phyloP scores from a whole-genome alignment of 768 basidiomycete genomes.

The Gymnopilus junonius region DNA sequence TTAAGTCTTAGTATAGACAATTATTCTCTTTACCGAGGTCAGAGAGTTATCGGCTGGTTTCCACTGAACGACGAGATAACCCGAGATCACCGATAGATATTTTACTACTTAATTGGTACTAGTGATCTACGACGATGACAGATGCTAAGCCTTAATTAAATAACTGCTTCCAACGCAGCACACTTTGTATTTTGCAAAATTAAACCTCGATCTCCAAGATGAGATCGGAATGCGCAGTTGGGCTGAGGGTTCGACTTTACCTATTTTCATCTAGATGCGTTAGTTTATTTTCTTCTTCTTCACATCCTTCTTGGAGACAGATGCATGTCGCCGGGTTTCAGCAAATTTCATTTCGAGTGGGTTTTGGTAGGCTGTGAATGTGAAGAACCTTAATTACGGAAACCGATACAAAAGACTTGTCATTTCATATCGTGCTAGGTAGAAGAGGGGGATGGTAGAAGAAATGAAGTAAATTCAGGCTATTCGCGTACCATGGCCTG shows the following conservation, averaged over 20 bases:
- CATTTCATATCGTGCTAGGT: neutral
- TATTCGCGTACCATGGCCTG: neutral
- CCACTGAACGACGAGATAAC: neutral
- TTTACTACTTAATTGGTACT: neutral
- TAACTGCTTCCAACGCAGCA: neutral
- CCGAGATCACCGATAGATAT: neutral
- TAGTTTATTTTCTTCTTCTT: neutral
- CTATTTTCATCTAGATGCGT: neutral
- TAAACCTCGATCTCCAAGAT: neutral
- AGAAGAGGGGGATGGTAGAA: neutral
- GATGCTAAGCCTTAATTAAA: neutral
- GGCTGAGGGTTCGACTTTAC: neutral
- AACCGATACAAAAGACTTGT: neutral
- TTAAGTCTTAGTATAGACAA: neutral
- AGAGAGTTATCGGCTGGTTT: neutral
- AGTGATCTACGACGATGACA: neutral
- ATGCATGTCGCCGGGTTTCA: neutral
- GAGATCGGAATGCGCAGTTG: neutral
- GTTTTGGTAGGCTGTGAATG: neutral
- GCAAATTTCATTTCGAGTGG: neutral
- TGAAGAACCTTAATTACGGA: neutral
- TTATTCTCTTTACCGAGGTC: neutral
- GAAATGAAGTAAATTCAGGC: neutral
- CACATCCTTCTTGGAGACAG: neutral
- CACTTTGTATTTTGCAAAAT: neutral